Conservation (phyloP, 495 filamentous ascomycete genomes). For the Hypoxylon crocopeplum region DNA sequence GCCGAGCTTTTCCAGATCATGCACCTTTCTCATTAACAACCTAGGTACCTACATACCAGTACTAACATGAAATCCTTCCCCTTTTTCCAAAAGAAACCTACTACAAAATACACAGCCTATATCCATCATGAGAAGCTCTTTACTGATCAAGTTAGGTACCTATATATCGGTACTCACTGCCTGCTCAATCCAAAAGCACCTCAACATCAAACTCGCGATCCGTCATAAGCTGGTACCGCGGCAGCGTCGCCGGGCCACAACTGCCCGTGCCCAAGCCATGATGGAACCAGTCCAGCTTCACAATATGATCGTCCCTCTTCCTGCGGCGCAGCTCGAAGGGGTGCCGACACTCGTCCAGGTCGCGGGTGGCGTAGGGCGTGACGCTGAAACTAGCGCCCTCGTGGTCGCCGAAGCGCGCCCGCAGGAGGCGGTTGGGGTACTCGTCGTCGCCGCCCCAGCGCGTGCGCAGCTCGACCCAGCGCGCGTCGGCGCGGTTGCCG, state of each 20-base stretch:
- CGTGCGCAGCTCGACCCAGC: constrained; percentile 60
- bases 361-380: constrained; percentile 55
- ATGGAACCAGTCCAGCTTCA: constrained; percentile 67
- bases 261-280: constrained; percentile 61
- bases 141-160: neutral
- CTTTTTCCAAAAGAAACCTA: no score
- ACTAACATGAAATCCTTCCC: no score
- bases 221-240: constrained; percentile 55
- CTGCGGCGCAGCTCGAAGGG: constrained; percentile 61
- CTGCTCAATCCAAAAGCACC: constrained; percentile 51
- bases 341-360: constrained; percentile 64
- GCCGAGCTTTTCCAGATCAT: no score
- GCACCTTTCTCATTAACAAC: no score
- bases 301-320: constrained; percentile 56
- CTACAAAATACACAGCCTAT: no score
- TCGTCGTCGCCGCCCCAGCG: constrained; percentile 37
- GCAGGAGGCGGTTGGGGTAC: constrained; percentile 40
- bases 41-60: no score
- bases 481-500: constrained; percentile 67
- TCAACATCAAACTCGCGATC: constrained; percentile 55
- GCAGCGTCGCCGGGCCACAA: constrained; percentile 59
- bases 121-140: no score
- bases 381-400: constrained; percentile 60
- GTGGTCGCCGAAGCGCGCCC: constrained; percentile 49
- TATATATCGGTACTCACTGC: no score